Evolutionary conservation across 805 yeast genomes (phyloP).

Genomic region (Yarrowia sp.): DNA sequence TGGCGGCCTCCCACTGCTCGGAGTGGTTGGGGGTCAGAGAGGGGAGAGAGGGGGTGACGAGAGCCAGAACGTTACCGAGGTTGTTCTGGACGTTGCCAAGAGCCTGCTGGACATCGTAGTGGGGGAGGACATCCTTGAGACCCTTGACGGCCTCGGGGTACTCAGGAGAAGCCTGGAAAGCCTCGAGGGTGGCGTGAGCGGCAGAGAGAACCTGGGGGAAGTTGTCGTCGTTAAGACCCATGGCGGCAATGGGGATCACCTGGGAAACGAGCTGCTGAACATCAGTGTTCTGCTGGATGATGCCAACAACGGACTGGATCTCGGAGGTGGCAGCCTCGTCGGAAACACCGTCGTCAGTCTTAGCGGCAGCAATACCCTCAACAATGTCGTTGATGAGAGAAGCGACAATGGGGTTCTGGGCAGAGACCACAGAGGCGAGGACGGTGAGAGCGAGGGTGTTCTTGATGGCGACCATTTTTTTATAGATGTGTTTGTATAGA

Average conservation of each 20-base stretch:
- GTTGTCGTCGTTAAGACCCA: conserved; percentile 21
- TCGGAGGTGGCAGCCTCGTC: conserved; percentile 23
- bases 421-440: conserved; percentile 15
- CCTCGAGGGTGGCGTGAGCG: conserved; percentile 5
- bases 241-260: conserved; percentile 11
- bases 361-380: conserved; percentile 17
- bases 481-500: background rate
- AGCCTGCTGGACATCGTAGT: conserved; percentile 20
- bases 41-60: conserved; percentile 16
- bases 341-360: conserved; percentile 7
- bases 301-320: conserved; percentile 13
- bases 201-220: conserved; percentile 20
- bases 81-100: conserved; percentile 10
- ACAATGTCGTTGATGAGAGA: conserved; percentile 14
- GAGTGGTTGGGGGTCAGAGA: conserved; percentile 23
- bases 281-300: conserved; percentile 10
- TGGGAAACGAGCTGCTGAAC: conserved; percentile 14
- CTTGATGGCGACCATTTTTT: conserved; percentile 22
- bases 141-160: conserved; percentile 16
- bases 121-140: conserved; percentile 2
- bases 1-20: conserved; percentile 16
- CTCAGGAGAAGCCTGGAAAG: conserved; percentile 16
- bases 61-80: conserved; percentile 1
- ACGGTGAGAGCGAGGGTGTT: conserved; percentile 16
- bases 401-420: conserved; percentile 23